Base-by-base conservation (phyloP, 2,329 filamentous ascomycete genomes). In the Aurifilum marmelostoma region DNA sequence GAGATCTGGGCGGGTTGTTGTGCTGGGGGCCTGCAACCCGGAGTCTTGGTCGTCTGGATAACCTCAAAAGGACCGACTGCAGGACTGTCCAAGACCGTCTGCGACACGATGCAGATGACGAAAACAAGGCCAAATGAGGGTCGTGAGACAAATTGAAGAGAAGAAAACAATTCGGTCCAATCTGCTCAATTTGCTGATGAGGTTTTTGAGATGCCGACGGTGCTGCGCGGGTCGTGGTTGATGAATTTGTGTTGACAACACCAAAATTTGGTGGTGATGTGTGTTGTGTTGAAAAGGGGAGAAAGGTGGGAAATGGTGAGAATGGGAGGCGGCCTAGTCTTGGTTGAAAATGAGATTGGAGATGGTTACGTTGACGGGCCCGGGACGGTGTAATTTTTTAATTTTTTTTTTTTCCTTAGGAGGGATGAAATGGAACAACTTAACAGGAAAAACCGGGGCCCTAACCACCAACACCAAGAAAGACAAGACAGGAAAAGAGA, bases 321-420 rank as follows among this genome's bases (percentile, higher is more conserved):
- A 78, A 79, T 78, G 76, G 72, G 76, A 79, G 78, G 76, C 73
- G 75, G 64, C 65, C 34, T 32, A 67, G 66, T 50, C 54, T 67
- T 65, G 63, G 21, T 65, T 56, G 64, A 66, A 63, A 66, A 68
- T 60, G 70, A 66, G 73, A 74, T 77, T 80, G 82, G 83, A 82
- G 83, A 86, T 84, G 82, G 81, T 80, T 84, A 82, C 81, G 79
- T 80, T 83, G 52, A 29, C 83, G 84, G 82, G 80, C 77, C 43
- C 76, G 77, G 74, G 74, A 78, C 79, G 77, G 78, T 80, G 80
- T 79, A 80, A 81, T 79, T 80, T 77, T 78, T 79, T 80, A 9
- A 9, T 47, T n/a, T 2, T n/a, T 47, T 9, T 47, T 47, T 47
- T 47, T 47, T 47, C 16, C 7, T 11, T 47, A 79, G 80, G 79